These are phyloP conservation scores for Globisporangium carolinianum DNA, from an alignment of 352 stramenopile species.

Conservation along the genomic window DNA sequence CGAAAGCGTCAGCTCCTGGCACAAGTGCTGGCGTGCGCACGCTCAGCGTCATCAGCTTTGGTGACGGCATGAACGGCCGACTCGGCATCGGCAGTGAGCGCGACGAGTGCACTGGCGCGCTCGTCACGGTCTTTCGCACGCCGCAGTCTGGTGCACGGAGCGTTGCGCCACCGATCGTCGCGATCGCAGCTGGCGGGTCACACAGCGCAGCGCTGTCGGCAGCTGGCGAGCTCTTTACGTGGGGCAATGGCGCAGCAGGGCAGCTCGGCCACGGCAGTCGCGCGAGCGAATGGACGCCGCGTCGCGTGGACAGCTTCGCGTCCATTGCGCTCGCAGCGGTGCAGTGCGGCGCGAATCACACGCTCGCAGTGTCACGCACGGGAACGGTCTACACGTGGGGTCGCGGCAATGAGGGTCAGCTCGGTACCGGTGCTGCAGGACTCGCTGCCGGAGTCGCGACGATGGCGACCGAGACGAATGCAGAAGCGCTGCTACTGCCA, in stretches of 20 bases:
- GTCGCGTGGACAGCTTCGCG: slow-evolving; percentile 42
- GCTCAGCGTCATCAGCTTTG: slow-evolving; percentile 51
- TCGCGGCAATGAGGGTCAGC: slow-evolving; percentile 36
- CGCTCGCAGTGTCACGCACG: slow-evolving; percentile 31
- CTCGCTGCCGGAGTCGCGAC: neutral
- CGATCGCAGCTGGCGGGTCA: slow-evolving; percentile 32
- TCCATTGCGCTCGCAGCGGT: slow-evolving; percentile 21
- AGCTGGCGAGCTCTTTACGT: slow-evolving; percentile 55
- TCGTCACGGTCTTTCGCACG: slow-evolving; percentile 31
- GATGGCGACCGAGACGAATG: neutral
- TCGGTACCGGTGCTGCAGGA: slow-evolving; percentile 17
- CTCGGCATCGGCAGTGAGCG: slow-evolving; percentile 47
- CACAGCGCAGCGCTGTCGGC: slow-evolving; percentile 48
- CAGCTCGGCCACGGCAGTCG: slow-evolving; percentile 41
- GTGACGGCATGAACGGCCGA: slow-evolving; percentile 60
- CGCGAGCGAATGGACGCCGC: slow-evolving; percentile 56
- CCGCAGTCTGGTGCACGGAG: slow-evolving; percentile 5
- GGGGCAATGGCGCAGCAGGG: slow-evolving; percentile 48
- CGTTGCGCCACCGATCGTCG: slow-evolving; percentile 22
- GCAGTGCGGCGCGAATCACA: slow-evolving; percentile 38
- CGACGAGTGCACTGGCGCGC: slow-evolving; percentile 30
- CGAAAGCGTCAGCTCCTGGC: neutral
- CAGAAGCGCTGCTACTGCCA: neutral
- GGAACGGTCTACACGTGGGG: slow-evolving; percentile 61
- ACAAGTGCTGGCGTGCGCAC: slow-evolving; percentile 9